Evolutionary conservation across 306 rosid genomes (phyloP).

Genomic region (barrel medic (Medicago truncatula)): MtrunA17r5.0-ANR NC_053042.1:52451501-52452000

Average conservation of each 20-base stretch:
- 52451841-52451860: not conserved
- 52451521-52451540: slow-evolving; percentile 73
- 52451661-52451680: slow-evolving; percentile 37
- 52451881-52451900: not conserved
- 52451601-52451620: slow-evolving; percentile 46
- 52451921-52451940: no score
- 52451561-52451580: slow-evolving; percentile 87
- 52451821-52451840: slow-evolving; percentile 35
- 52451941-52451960: no score
- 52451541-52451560: slow-evolving; percentile 63
- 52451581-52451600: slow-evolving; percentile 78
- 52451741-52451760: slow-evolving; percentile 33
- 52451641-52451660: slow-evolving; percentile 21
- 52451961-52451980: no score
- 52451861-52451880: not conserved
- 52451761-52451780: not conserved
- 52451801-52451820: slow-evolving; percentile 41
- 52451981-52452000: no score
- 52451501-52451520: slow-evolving; percentile 60
- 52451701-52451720: slow-evolving; percentile 50
- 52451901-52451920: no score
- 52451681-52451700: slow-evolving; percentile 5
- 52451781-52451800: slow-evolving; percentile 32
- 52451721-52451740: slow-evolving; percentile 30
- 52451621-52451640: slow-evolving; percentile 20